Conservation (phyloP, 202 grass and related monocot genomes). For the Panicum virgatum region DNA sequence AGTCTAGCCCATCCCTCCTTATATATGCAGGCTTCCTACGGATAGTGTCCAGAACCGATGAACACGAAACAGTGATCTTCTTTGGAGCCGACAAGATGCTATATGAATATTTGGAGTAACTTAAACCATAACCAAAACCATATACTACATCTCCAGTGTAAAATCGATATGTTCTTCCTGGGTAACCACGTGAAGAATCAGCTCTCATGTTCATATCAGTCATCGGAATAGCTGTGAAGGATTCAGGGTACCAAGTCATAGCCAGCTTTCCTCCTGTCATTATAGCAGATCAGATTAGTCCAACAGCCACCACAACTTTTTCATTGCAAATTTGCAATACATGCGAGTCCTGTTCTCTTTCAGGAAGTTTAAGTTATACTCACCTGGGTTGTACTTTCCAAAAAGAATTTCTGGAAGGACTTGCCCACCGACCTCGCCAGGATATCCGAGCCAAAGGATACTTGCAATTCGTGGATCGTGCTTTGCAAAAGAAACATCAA, state of each 20-base stretch:
- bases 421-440: constrained; percentile 81
- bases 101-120: constrained; percentile 81
- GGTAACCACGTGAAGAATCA: constrained; percentile 68
- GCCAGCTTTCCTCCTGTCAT: constrained; percentile 66
- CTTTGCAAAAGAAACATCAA: constrained; percentile 85
- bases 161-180: constrained; percentile 88
- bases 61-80: constrained; percentile 44
- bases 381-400: constrained; percentile 83
- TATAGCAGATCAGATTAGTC: constrained; percentile 32
- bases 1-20: constrained; percentile 53
- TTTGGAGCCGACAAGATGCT: constrained; percentile 54
- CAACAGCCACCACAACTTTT: background rate
- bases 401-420: constrained; percentile 86
- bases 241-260: constrained; percentile 89
- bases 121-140: constrained; percentile 78
- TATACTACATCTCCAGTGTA: constrained; percentile 81
- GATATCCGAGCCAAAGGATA: constrained; percentile 90
- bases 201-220: constrained; percentile 89
- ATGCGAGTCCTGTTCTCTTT: background rate
- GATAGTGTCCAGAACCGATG: constrained; percentile 41
- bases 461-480: constrained; percentile 54
- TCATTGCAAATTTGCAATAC: constrained; percentile 26
- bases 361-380: constrained; percentile 23
- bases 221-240: constrained; percentile 78
- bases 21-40: constrained; percentile 31